Evolutionary conservation across 2,329 filamentous ascomycete species (phyloP).

Genomic region (Diatrype stigma): DNA sequence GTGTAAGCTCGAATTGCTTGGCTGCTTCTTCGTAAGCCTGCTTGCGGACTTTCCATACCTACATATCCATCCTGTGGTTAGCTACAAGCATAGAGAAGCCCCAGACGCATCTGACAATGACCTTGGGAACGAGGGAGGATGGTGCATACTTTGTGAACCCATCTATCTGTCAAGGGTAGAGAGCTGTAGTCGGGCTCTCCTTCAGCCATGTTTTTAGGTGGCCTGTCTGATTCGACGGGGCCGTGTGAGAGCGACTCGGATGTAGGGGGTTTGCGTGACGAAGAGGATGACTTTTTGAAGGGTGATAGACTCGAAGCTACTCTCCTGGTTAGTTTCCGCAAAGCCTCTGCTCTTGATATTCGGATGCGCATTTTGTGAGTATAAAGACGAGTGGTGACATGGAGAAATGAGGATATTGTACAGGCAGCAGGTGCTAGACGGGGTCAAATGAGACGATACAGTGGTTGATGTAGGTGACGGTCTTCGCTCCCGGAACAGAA

Average conservation of each 20-base stretch:
- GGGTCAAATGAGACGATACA: background rate
- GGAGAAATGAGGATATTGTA: background rate
- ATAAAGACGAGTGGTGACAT: conserved; percentile 6
- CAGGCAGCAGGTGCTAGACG: background rate
- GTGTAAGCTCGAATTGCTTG: conserved; percentile 78
- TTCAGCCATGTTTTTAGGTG: conserved; percentile 63
- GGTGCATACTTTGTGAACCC: conserved; percentile 67
- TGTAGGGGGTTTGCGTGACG: background rate
- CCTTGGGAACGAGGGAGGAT: background rate
- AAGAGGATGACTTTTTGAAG: conserved; percentile 8
- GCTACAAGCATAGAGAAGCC: background rate
- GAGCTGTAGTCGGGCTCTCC: conserved; percentile 78
- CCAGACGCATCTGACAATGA: background rate
- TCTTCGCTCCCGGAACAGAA: too few relatives aligned
- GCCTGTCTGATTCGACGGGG: background rate
- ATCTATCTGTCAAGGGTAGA: conserved; percentile 73
- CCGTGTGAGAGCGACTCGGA: background rate
- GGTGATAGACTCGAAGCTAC: conserved; percentile 17
- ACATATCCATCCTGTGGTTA: conserved; percentile 6
- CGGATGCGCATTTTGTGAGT: conserved; percentile 15
- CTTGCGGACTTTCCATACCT: conserved; percentile 97
- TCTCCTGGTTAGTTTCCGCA: conserved; percentile 22
- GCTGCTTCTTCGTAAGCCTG: conserved; percentile 88
- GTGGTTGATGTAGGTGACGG: background rate
- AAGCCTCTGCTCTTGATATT: conserved; percentile 7